These are phyloP conservation scores for Canariomyces notabilis DNA, from an alignment of 2,329 filamentous ascomycete species.

Conservation along the genomic window DNA sequence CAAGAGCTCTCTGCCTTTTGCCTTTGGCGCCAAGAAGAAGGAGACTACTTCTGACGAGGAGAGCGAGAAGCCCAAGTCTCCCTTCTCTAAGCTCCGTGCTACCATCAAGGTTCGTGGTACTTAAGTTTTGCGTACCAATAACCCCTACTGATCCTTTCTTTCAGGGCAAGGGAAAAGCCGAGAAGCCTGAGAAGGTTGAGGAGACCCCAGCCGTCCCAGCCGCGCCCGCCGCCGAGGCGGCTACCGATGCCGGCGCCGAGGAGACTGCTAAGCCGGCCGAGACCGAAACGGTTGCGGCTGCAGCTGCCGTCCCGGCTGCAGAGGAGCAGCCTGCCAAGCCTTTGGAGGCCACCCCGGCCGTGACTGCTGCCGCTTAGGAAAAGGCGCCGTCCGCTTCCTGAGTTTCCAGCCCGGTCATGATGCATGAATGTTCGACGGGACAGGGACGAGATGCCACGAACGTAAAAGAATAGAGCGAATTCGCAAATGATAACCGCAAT, in stretches of 20 bases:
- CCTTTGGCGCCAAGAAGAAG: slow-evolving; percentile 73
- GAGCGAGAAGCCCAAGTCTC: slow-evolving; percentile 52
- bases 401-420: slow-evolving; percentile 18
- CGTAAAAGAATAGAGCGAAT: slow-evolving; percentile 27
- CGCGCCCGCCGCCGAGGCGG: slow-evolving; percentile 31
- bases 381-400: slow-evolving; percentile 11
- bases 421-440: slow-evolving; percentile 18
- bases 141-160: background rate
- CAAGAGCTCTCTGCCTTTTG: slow-evolving; percentile 70
- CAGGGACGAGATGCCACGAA: slow-evolving; percentile 19
- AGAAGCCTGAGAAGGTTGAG: slow-evolving; percentile 27
- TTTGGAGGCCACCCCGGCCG: slow-evolving; percentile 40
- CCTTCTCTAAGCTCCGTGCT: slow-evolving; percentile 57
- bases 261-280: slow-evolving; percentile 32
- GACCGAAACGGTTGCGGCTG: slow-evolving; percentile 39
- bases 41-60: slow-evolving; percentile 53
- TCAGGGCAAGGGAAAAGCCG: slow-evolving; percentile 33
- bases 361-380: slow-evolving; percentile 49
- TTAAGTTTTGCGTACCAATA: background rate
- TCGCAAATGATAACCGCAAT: slow-evolving; percentile 18
- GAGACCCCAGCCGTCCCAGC: slow-evolving; percentile 36
- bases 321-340: slow-evolving; percentile 34
- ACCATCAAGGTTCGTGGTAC: slow-evolving; percentile 41
- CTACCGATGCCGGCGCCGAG: slow-evolving; percentile 21
- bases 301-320: slow-evolving; percentile 23